Evolutionary conservation across 2,329 filamentous ascomycete genomes (phyloP).

Genomic region (Colletotrichum sansevieriae): DNA sequence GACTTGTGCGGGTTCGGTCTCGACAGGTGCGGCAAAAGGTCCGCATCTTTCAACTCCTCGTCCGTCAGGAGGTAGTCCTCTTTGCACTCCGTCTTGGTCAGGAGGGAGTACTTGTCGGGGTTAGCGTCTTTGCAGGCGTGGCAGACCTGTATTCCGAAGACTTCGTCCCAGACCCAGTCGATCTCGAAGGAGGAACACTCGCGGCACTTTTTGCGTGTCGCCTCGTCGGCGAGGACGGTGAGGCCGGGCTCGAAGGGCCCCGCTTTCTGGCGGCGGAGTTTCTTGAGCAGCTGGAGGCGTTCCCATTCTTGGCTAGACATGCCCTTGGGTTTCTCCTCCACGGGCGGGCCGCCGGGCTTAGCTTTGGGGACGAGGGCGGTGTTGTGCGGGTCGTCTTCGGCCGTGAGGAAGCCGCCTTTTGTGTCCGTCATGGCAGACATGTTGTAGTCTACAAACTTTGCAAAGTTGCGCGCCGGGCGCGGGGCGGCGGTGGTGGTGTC

Average conservation of each 20-base stretch:
- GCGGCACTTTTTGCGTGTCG: constrained; percentile 78
- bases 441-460: constrained; percentile 97
- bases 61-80: constrained; percentile 95
- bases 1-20: constrained; percentile 95
- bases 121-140: constrained; percentile 86
- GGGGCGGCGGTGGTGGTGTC: constrained; percentile 70
- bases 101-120: constrained; percentile 92
- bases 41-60: constrained; percentile 89
- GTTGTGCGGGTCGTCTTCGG: constrained; percentile 92
- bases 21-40: constrained; percentile 87
- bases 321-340: constrained; percentile 79
- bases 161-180: constrained; percentile 94
- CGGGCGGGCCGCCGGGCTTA: constrained; percentile 53
- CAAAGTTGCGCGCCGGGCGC: constrained; percentile 86
- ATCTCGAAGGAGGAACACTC: constrained; percentile 90
- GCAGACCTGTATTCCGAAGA: constrained; percentile 83
- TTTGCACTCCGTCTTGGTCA: constrained; percentile 96
- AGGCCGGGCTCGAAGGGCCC: constrained; percentile 92
- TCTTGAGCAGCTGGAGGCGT: constrained; percentile 79
- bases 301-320: constrained; percentile 97
- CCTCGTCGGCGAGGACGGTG: constrained; percentile 76
- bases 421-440: constrained; percentile 98
- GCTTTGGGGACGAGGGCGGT: constrained; percentile 70
- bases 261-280: constrained; percentile 77
- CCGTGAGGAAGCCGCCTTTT: constrained; percentile 93